Percentiles rank a stretch among this genome's conserved stretches.
Conservation (phyloP, 2,329 filamentous ascomycete species). For the Fusarium haematococcum region DNA sequence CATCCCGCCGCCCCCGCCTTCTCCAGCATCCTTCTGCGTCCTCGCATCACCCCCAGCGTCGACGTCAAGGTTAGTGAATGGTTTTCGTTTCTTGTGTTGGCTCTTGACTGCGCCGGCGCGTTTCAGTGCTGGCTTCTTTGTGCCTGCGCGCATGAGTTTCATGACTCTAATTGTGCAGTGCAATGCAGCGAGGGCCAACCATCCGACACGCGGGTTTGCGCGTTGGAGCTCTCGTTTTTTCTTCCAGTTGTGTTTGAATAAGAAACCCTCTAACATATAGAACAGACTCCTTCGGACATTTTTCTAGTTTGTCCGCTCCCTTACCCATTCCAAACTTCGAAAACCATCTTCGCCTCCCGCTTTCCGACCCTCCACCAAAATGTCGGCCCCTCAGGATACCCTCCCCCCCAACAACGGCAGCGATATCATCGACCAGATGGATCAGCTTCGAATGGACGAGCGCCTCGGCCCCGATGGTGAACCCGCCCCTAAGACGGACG, state of each 20-base stretch:
- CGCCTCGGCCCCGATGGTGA: constrained; percentile 80
- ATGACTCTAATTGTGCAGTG: constrained; percentile 17
- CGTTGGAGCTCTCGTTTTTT: constrained; percentile 11
- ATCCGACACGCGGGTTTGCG: constrained; percentile 24
- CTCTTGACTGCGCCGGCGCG: not conserved
- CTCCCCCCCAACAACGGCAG: constrained; percentile 70
- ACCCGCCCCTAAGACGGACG: constrained; percentile 88
- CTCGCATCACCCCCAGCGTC: constrained; percentile 38
- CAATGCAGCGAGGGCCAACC: constrained; percentile 14
- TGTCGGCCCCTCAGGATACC: constrained; percentile 73
- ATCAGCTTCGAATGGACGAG: constrained; percentile 75
- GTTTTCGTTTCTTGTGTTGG: not conserved
- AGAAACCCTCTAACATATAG: constrained; percentile 8
- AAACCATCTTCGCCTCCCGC: constrained; percentile 22
- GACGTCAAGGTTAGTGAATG: constrained; percentile 41
- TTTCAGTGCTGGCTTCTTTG: not conserved
- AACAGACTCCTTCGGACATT: constrained; percentile 22
- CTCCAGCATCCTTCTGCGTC: constrained; percentile 36
- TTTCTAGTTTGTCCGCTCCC: constrained; percentile 11
- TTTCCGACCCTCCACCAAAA: constrained; percentile 50
- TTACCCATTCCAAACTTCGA: constrained; percentile 19
- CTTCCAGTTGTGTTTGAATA: not conserved
- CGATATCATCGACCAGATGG: constrained; percentile 70
- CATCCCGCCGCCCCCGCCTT: constrained; percentile 35
- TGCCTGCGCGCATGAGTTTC: not conserved